Evolutionary conservation across 2,329 filamentous ascomycete genomes (phyloP).

Genomic region (Monilinia fructigena): DNA sequence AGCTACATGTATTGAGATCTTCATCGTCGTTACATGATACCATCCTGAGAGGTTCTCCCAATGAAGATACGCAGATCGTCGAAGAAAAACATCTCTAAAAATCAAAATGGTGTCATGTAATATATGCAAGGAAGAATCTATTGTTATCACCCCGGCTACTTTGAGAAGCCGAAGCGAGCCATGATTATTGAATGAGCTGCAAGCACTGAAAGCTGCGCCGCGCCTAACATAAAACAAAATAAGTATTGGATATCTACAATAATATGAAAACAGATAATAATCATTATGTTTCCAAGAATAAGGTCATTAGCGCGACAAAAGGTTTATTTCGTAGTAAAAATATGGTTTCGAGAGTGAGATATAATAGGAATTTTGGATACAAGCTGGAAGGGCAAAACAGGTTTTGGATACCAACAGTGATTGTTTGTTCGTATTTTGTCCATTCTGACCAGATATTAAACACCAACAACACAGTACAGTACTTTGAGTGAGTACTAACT

Average conservation of each 20-base stretch:
- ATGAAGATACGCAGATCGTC: not conserved
- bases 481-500: not conserved
- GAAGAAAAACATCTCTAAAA: not conserved
- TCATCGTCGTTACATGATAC: not conserved
- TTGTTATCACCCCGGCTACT: not conserved
- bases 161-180: slow-evolving; percentile 1
- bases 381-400: not conserved
- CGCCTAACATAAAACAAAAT: not conserved
- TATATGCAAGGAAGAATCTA: not conserved
- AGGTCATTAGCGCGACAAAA: not conserved
- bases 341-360: not conserved
- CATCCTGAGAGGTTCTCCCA: not conserved
- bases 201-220: slow-evolving; percentile 13
- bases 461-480: not conserved
- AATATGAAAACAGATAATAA: not conserved
- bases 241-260: not conserved
- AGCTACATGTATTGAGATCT: not conserved
- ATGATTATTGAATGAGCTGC: slow-evolving; percentile 9
- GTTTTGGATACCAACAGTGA: not conserved
- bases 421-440: not conserved
- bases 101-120: not conserved
- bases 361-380: not conserved
- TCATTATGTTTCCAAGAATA: not conserved
- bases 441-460: not conserved
- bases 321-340: not conserved